Evolutionary conservation across 2,329 filamentous ascomycete species (phyloP).

Genomic region (Aspergillus hortae): DNA sequence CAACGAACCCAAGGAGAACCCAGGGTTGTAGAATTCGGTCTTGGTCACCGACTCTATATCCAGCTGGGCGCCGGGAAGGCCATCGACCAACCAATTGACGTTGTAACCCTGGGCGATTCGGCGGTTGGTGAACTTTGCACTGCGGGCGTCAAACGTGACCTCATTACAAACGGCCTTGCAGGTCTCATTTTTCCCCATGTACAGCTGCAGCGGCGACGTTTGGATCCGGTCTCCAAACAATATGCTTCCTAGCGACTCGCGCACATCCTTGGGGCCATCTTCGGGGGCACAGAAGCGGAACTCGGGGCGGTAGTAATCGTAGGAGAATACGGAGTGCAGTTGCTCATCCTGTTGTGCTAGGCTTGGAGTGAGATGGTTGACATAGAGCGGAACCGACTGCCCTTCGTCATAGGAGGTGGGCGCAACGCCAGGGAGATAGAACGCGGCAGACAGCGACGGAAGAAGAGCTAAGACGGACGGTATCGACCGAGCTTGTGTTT

Average conservation of each 20-base stretch:
- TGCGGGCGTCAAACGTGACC: slow-evolving; percentile 61
- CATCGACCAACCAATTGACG: slow-evolving; percentile 93
- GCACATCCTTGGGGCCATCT: slow-evolving; percentile 71
- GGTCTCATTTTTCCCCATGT: slow-evolving; percentile 81
- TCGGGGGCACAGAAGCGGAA: slow-evolving; percentile 87
- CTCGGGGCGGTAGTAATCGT: slow-evolving; percentile 86
- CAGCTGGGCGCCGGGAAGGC: slow-evolving; percentile 82
- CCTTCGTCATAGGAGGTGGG: slow-evolving; percentile 84
- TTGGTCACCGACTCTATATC: slow-evolving; percentile 72
- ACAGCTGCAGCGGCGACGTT: slow-evolving; percentile 88
- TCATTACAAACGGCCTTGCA: slow-evolving; percentile 77
- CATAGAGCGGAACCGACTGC: slow-evolving; percentile 78
- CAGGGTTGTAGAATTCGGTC: slow-evolving; percentile 82
- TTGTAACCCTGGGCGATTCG: slow-evolving; percentile 84
- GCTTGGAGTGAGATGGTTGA: slow-evolving; percentile 88
- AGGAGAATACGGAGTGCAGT: slow-evolving; percentile 88
- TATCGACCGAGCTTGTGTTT: slow-evolving; percentile 27
- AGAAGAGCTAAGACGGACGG: slow-evolving; percentile 28
- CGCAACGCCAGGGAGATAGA: slow-evolving; percentile 94
- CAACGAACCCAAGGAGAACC: slow-evolving; percentile 71
- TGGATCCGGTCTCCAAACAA: slow-evolving; percentile 95
- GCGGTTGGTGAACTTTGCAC: slow-evolving; percentile 75
- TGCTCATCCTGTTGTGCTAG: slow-evolving; percentile 72
- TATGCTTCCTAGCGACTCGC: slow-evolving; percentile 91
- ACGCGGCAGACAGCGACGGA: slow-evolving; percentile 56